phyloP scores from a whole-genome alignment of 768 basidiomycete species.

The Mycena maculata region DNA sequence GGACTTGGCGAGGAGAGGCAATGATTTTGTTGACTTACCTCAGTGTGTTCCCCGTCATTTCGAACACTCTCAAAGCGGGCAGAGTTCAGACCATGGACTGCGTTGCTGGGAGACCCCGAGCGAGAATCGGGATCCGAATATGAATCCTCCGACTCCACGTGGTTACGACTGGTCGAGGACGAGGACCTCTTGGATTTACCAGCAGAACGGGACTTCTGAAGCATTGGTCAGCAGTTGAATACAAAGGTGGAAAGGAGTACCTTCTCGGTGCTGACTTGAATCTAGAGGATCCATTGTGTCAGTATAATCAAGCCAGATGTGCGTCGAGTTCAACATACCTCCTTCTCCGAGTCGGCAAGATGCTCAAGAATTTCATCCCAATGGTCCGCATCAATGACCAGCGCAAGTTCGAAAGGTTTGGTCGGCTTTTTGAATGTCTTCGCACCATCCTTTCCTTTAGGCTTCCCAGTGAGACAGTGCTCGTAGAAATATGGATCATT shows the following conservation, averaged over 20 bases:
- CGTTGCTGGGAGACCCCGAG: too few species aligned
- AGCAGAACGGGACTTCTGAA: too few species aligned
- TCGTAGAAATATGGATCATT: not conserved
- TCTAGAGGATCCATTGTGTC: not conserved
- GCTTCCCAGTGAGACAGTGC: constrained; percentile 1
- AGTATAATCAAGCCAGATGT: not conserved
- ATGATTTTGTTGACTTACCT: too few species aligned
- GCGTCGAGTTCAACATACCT: not conserved
- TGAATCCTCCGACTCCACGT: too few species aligned
- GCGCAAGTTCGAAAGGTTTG: not conserved
- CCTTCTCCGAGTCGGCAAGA: not conserved
- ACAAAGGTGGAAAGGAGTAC: not conserved
- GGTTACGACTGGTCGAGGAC: too few species aligned
- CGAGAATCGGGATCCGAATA: too few species aligned
- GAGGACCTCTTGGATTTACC: too few species aligned
- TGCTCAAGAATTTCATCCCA: not conserved
- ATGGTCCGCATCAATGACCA: constrained; percentile 6
- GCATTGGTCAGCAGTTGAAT: too few species aligned
- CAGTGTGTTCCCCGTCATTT: too few species aligned
- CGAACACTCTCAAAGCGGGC: too few species aligned
- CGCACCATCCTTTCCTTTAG: not conserved
- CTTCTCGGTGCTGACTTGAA: not conserved
- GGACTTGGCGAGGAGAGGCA: too few species aligned
- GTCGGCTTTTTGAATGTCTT: not conserved
- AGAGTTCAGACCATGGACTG: too few species aligned